phyloP scores from a whole-genome alignment of 1,139 yeast genomes.

The Fermentozyma sake region DNA sequence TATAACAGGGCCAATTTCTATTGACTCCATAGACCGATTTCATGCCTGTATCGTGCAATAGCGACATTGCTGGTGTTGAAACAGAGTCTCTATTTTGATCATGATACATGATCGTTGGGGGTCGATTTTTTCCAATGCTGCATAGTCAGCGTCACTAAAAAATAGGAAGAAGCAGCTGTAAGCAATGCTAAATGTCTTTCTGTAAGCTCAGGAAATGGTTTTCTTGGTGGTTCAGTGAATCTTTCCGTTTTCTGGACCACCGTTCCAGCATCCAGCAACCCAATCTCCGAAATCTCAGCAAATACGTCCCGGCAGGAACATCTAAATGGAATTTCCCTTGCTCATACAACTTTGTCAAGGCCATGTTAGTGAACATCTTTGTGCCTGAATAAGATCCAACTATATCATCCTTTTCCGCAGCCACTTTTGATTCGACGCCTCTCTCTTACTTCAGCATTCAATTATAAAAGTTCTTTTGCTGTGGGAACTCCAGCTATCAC shows the following conservation, averaged over 20 bases:
- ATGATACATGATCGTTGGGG: too few species aligned
- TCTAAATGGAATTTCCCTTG: constrained; percentile 41
- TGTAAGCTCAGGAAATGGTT: constrained; percentile 38
- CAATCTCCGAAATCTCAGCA: constrained; percentile 40
- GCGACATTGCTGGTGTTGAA: constrained; percentile 34
- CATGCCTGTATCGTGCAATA: constrained; percentile 51
- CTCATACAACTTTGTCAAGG: constrained; percentile 42
- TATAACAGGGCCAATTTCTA: constrained; percentile 51
- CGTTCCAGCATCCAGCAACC: constrained; percentile 33
- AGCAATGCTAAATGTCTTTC: constrained; percentile 46
- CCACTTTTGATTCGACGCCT: constrained; percentile 10
- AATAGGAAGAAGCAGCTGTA: constrained; percentile 49
- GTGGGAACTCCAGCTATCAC: constrained; percentile 28
- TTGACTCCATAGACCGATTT: constrained; percentile 49
- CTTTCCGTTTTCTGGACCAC: constrained; percentile 33
- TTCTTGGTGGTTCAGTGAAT: constrained; percentile 22
- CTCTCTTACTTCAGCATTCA: constrained; percentile 22
- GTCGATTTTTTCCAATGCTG: too few species aligned
- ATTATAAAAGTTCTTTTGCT: constrained; percentile 18
- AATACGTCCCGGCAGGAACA: constrained; percentile 32
- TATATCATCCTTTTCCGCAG: constrained; percentile 18
- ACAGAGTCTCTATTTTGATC: too few species aligned
- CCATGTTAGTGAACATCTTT: constrained; percentile 45
- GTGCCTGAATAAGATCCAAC: constrained; percentile 45
- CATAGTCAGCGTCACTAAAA: too few species aligned